Base-by-base conservation (phyloP, 139 green algal genomes). In the Eudorina sp. region DNA sequence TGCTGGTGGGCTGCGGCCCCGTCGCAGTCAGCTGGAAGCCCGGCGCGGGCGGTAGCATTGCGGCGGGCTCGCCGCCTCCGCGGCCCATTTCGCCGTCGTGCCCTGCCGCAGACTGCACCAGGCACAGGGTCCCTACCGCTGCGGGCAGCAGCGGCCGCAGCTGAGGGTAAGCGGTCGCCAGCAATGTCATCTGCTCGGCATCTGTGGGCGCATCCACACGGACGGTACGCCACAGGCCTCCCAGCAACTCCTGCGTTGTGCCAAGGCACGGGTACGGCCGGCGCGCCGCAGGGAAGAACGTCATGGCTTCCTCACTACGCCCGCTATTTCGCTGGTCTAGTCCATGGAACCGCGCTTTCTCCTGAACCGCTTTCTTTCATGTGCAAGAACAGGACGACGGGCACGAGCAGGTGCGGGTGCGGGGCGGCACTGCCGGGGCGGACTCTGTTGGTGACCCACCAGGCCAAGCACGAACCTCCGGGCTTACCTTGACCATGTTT, bases 111-210 rank as follows among this genome's bases (percentile, higher is more conserved):
- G 90, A 72, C 25, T 92, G 90, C 51, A 96, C 69, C 13, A 97
- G 90, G 46, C 66, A 79, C 51, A 98, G 90, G 34, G 91, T 93
- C 0, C 84, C 91, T 48, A 97, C 88, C 6, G 93, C 94, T 29
- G 92, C 72, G 0, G 94, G 94, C 74, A 99, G 86, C 80, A 99
- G 89, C 0, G 92, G 88, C n/a, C 60, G 18, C 53, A 98, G 85
- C 40, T 73, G 4, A 0, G 96, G 97, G 90, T 94, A 95, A 9
- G 88, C 83, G 16, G 43, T 51, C 1, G 89, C 68, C 36, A 99
- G 89, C 53, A 99, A 96, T 13, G 53, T 45, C 62, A 94, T 73
- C 89, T 98, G 95, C 92, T 99, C 97, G 0, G 85, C 60, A 19
- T 90, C 89, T 2, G 87, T 70, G 2, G 93, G 94, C 3, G 91